These are phyloP conservation scores for Cercophora samala DNA, from an alignment of 495 filamentous ascomycete genomes.

Conservation along the genomic window DNA sequence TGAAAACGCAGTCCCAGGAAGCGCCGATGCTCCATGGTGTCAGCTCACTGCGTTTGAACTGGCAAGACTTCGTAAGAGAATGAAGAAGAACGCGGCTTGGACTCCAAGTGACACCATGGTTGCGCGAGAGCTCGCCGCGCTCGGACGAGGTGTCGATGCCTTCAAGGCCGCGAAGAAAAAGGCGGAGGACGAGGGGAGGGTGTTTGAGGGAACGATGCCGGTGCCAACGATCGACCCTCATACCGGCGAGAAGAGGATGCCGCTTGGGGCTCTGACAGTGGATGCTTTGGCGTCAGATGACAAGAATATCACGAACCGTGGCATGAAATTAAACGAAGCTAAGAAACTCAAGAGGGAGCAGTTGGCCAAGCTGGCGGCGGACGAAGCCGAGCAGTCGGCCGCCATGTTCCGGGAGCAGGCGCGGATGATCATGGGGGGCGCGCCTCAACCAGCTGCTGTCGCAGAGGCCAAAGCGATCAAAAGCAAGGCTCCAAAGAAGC, in stretches of 20 bases:
- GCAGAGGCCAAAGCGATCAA: constrained; percentile 27
- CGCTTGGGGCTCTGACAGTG: constrained; percentile 49
- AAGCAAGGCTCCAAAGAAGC: constrained; percentile 44
- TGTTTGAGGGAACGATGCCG: constrained; percentile 53
- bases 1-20: constrained; percentile 68
- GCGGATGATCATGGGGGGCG: constrained; percentile 46
- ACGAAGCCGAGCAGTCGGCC: constrained; percentile 62
- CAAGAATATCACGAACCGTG: constrained; percentile 67
- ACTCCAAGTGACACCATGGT: constrained; percentile 96
- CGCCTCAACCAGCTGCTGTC: constrained; percentile 25
- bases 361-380: constrained; percentile 62
- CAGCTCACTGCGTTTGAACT: constrained; percentile 89
- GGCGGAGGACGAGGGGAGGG: constrained; percentile 63
- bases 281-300: constrained; percentile 52
- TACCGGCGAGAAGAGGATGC: constrained; percentile 45
- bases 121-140: constrained; percentile 71
- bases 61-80: constrained; percentile 83
- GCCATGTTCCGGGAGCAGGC: constrained; percentile 54
- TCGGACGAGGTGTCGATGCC: constrained; percentile 72
- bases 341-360: constrained; percentile 85
- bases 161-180: constrained; percentile 66
- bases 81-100: constrained; percentile 99
- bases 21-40: constrained; percentile 80
- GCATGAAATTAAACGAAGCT: constrained; percentile 88
- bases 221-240: constrained; percentile 44